Evolutionary conservation across 352 stramenopile genomes (phyloP).

Genomic region (Globisporangium radiosum): DNA sequence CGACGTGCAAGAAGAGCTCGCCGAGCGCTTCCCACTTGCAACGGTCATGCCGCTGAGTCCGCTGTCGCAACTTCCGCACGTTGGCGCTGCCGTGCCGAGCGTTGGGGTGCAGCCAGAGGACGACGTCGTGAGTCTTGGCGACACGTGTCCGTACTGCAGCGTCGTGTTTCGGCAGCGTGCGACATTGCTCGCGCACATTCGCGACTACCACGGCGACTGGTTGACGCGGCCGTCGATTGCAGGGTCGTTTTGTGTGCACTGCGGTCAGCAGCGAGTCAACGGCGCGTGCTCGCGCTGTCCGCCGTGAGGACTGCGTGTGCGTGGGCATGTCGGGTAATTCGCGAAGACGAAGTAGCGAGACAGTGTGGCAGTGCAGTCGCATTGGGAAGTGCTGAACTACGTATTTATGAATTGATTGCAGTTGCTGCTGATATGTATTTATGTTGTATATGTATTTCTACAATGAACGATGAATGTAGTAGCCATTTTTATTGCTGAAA

Average conservation of each 20-base stretch:
- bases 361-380: no score
- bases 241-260: conserved; percentile 46
- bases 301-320: not conserved
- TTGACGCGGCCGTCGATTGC: conserved; percentile 37
- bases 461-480: not conserved
- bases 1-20: conserved; percentile 25
- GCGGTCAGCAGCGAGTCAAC: conserved; percentile 31
- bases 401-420: not conserved
- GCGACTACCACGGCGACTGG: conserved; percentile 49
- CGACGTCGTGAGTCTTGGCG: conserved; percentile 20
- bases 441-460: not conserved
- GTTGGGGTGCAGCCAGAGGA: conserved; percentile 12
- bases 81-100: not conserved
- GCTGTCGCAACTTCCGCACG: not conserved
- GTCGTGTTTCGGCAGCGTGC: conserved; percentile 29
- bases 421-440: not conserved
- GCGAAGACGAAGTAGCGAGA: not conserved
- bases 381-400: not conserved
- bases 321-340: not conserved
- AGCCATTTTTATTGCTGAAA: no score
- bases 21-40: conserved; percentile 32
- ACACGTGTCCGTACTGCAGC: conserved; percentile 51
- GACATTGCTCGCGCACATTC: conserved; percentile 43
- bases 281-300: conserved; percentile 37
- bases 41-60: conserved; percentile 8